These are phyloP conservation scores for Rhizopus sp. DNA, from an alignment of 371 early-diverging fungal genomes.

Conservation along the genomic window DNA sequence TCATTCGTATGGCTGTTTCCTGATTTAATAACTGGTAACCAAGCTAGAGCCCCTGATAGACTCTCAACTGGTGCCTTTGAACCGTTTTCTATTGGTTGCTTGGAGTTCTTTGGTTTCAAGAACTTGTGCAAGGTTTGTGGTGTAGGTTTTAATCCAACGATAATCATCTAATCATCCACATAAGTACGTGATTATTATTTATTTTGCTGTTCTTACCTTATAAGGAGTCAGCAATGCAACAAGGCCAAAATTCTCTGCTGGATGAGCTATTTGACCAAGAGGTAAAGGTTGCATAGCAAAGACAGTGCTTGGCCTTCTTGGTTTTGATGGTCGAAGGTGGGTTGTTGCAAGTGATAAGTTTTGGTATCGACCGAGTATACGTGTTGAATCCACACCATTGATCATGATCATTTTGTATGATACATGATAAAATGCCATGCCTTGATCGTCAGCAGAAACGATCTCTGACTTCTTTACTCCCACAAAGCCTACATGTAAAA, in stretches of 20 bases:
- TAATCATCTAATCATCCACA: conserved; percentile 56
- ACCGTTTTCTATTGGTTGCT: conserved; percentile 2
- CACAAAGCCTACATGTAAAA: conserved; percentile 72
- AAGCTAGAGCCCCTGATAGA: conserved; percentile 62
- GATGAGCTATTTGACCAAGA: conserved; percentile 62
- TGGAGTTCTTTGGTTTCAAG: conserved; percentile 48
- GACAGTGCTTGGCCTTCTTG: conserved; percentile 58
- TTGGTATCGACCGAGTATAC: conserved; percentile 70
- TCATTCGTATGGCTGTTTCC: conserved; percentile 27
- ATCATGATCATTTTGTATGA: conserved; percentile 71
- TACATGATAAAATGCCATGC: conserved; percentile 76
- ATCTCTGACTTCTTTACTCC: conserved; percentile 67
- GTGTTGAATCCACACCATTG: conserved; percentile 65
- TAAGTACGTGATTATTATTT: neutral
- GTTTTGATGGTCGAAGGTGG: conserved; percentile 30
- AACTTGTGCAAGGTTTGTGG: conserved; percentile 73
- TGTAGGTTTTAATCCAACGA: conserved; percentile 74
- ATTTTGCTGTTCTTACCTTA: conserved; percentile 46
- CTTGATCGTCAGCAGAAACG: conserved; percentile 75
- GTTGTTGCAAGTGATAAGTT: conserved; percentile 37
- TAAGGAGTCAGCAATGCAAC: conserved; percentile 76
- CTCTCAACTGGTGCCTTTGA: conserved; percentile 34
- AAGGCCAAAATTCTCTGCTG: conserved; percentile 67
- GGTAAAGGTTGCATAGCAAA: conserved; percentile 74
- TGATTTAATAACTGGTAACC: conserved; percentile 61